phyloP scores from a whole-genome alignment of 73 alveolate genomes.

The Halteria grandinella region DNA sequence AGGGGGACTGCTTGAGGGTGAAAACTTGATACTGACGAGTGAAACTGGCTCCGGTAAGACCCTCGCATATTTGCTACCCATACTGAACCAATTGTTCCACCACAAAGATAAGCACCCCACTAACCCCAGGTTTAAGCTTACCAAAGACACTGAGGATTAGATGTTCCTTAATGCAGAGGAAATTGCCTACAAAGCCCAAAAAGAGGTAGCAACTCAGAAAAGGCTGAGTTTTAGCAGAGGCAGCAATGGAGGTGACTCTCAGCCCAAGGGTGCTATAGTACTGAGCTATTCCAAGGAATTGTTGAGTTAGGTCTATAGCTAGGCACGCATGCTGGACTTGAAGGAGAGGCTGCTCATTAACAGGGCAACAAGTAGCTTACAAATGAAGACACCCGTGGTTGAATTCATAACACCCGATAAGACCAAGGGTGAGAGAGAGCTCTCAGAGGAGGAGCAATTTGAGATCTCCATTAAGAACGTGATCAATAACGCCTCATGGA shows the following conservation, averaged over 20 bases:
- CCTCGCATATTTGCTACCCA: conserved; percentile 53
- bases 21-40: conserved; percentile 29
- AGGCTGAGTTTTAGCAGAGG: conserved; percentile 27
- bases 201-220: background rate
- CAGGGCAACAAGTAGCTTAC: conserved; percentile 54
- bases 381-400: conserved; percentile 68
- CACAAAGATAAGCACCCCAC: conserved; percentile 12
- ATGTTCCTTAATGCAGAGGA: conserved; percentile 64
- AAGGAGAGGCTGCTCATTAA: conserved; percentile 26
- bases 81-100: conserved; percentile 40
- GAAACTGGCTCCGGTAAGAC: conserved; percentile 73
- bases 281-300: conserved; percentile 53
- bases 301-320: conserved; percentile 49
- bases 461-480: conserved; percentile 54
- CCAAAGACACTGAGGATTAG: conserved; percentile 15
- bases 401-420: conserved; percentile 56
- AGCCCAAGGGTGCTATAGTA: conserved; percentile 60
- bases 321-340: conserved; percentile 43
- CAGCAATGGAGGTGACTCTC: background rate
- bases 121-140: conserved; percentile 10
- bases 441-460: conserved; percentile 35
- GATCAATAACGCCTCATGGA: conserved; percentile 59
- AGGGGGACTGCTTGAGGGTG: conserved; percentile 35
- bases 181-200: conserved; percentile 1
- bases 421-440: conserved; percentile 22